Evolutionary conservation across 345 rosid genomes (phyloP), one percentile per base, ranked within the genome.

Genomic region (Hibiscus mutabilis): DNA sequence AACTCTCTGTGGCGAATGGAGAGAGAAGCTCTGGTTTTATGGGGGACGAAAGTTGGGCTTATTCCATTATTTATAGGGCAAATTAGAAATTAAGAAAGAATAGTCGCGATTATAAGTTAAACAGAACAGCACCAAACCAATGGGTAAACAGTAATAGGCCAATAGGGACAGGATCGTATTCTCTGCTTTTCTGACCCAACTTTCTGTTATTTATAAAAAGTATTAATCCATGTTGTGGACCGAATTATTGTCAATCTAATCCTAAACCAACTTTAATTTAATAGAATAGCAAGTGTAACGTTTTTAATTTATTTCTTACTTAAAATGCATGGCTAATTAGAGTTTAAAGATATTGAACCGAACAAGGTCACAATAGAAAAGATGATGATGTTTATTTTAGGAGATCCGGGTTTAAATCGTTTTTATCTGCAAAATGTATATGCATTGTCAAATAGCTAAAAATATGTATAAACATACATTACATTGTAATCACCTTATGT

Each of bases 21-120:
- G 40, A 55, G 25, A 55, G 59, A 21, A 31, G 71, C 72, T 73
- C 69, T 64, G 73, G 29, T 68, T 71, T 52, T 35, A 35, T 35
- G 72, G 59, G 53, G 29, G 15, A 57, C 56, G 57, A 71, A 35
- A 0, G 60, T 0, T 29, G 16, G 22, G 58, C 78, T 49, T 58
- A 37, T 6, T 7, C 4, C 31, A 0, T 9, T 68, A 79, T 76
- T 79, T 82, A 82, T 79, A 79, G 76, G 72, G 71, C 22, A 19
- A 60, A 57, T 6, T 53, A 53, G 58, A 18, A 9, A 53, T 18
- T 18, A n/a, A 53, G 8, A 53, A 18, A 18, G 24, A 3, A 12
- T 46, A 12, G 0, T 4, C 16, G 3, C 52, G 5, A 13, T 46
- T 12, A 46, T 3, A 14, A 46, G 5, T 46, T 12, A 46, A 53